Evolutionary conservation across 2,329 filamentous ascomycete genomes (phyloP), one percentile per base, ranked within the genome.

Genomic region (Aspergillus quadricinctus): DNA sequence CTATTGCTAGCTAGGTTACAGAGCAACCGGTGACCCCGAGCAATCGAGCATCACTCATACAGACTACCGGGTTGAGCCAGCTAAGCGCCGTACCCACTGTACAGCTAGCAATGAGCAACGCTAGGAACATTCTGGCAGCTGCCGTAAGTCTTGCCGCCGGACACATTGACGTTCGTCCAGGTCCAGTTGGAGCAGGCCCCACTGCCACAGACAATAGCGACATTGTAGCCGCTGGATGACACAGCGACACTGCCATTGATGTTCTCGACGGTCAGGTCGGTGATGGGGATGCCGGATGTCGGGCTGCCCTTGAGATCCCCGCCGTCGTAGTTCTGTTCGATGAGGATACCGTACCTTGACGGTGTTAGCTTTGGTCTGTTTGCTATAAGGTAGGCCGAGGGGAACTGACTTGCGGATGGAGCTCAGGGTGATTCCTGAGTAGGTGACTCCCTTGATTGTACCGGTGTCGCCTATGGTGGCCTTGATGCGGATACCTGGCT

Each of bases 241-340:
- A 68, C 74, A 4, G 61, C 62, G 29, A 74, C 75, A 10, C 66
- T 69, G 55, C 31, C 31, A 37, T 2, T 74, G 28, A 78, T 57
- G 29, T 69, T 72, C 1, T 64, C 63, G 61, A 77, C 75, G 23
- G 69, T 69, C 48, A 77, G 67, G n/a, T 75, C 75, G 48, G 58
- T 70, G 46, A 70, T 72, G 6, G 72, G 67, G n/a, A 43, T 65
- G 7, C 71, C 72, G 17, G 70, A 37, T 0, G 31, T 37, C 14
- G 31, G 31, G 5, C 3, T 7, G 14, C 31, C 31, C 14, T 37
- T 71, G 3, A 72, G 73, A 45, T 74, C 73, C 48, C 77, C 76
- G 57, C 77, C 77, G 58, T 77, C 69, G 64, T 83, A 84, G 66
- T 84, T 80, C 72, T 86, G 83, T 69, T 84, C 59, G 49, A 68